These are phyloP conservation scores for Beta lomatogona DNA, from an alignment of 179 eudicot genomes.

Conservation along the genomic window DNA sequence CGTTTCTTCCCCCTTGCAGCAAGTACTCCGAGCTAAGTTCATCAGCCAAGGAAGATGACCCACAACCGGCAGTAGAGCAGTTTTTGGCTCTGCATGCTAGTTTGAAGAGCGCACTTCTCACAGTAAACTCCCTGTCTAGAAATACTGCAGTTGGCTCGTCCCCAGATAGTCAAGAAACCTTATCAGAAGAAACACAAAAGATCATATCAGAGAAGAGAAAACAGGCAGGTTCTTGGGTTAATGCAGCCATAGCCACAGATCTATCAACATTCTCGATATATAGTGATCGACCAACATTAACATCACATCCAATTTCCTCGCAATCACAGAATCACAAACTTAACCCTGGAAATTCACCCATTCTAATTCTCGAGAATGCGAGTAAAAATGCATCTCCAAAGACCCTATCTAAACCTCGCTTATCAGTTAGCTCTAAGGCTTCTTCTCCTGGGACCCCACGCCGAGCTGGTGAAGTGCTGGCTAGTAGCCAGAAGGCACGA, in stretches of 20 bases:
- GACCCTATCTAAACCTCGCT: slow-evolving; percentile 37
- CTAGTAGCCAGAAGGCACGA: slow-evolving; percentile 36
- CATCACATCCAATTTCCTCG: slow-evolving; percentile 29
- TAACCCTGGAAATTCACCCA: slow-evolving; percentile 25
- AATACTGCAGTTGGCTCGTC: slow-evolving; percentile 45
- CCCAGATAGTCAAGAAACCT: slow-evolving; percentile 58
- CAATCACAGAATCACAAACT: slow-evolving; percentile 33
- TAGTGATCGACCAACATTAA: slow-evolving; percentile 31
- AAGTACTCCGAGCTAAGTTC: slow-evolving; percentile 70
- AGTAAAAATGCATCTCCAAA: slow-evolving; percentile 36
- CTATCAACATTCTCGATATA: slow-evolving; percentile 43
- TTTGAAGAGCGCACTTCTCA: slow-evolving; percentile 36
- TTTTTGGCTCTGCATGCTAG: slow-evolving; percentile 44
- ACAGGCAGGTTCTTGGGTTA: slow-evolving; percentile 45
- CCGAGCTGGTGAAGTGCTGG: slow-evolving; percentile 35
- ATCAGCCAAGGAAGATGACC: slow-evolving; percentile 44
- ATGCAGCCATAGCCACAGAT: slow-evolving; percentile 42
- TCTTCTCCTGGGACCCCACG: slow-evolving; percentile 41
- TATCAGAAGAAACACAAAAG: slow-evolving; percentile 51
- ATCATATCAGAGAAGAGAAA: slow-evolving; percentile 37
- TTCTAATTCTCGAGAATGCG: slow-evolving; percentile 37
- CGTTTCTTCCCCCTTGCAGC: slow-evolving; percentile 40
- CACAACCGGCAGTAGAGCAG: slow-evolving; percentile 47
- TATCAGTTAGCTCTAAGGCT: slow-evolving; percentile 37
- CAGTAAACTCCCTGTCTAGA: slow-evolving; percentile 52